A percentile compares a stretch with the other conserved stretches of the same genome.
Evolutionary conservation across 305 asterid genomes (phyloP).

Genomic region (Coffea humblotiana): DNA sequence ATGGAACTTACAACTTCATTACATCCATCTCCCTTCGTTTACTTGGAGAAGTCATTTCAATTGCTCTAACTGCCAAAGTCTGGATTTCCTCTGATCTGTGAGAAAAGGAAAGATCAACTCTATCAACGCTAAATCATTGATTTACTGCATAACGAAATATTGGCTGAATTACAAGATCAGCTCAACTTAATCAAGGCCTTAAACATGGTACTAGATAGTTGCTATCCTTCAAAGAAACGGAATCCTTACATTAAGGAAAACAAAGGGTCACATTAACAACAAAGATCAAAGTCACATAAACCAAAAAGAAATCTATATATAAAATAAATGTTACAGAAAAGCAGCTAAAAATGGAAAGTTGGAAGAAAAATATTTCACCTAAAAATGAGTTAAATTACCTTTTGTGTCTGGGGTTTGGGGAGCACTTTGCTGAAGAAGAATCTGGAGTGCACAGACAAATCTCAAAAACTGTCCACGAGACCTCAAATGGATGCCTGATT

Average conservation of each 20-base stretch:
- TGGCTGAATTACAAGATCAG: not conserved
- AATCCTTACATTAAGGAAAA: not conserved
- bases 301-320: not conserved
- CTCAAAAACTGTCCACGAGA: not conserved
- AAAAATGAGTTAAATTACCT: constrained; percentile 1
- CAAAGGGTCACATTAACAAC: not conserved
- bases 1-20: constrained; percentile 67
- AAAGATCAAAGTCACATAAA: not conserved
- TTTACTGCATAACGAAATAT: not conserved
- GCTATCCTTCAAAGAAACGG: not conserved
- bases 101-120: not conserved
- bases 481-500: not conserved
- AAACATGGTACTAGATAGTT: not conserved
- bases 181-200: constrained; percentile 2
- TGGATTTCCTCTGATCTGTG: not conserved
- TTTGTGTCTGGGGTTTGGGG: not conserved
- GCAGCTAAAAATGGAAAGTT: not conserved
- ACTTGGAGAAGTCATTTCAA: constrained; percentile 81
- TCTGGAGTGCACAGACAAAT: constrained; percentile 9
- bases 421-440: not conserved
- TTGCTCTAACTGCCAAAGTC: constrained; percentile 1
- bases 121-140: not conserved
- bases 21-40: constrained; percentile 94
- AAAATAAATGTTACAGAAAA: too few species aligned
- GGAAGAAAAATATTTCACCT: not conserved